phyloP scores from a whole-genome alignment of 352 stramenopile genomes.

The Phytophthora parvispora region DNA sequence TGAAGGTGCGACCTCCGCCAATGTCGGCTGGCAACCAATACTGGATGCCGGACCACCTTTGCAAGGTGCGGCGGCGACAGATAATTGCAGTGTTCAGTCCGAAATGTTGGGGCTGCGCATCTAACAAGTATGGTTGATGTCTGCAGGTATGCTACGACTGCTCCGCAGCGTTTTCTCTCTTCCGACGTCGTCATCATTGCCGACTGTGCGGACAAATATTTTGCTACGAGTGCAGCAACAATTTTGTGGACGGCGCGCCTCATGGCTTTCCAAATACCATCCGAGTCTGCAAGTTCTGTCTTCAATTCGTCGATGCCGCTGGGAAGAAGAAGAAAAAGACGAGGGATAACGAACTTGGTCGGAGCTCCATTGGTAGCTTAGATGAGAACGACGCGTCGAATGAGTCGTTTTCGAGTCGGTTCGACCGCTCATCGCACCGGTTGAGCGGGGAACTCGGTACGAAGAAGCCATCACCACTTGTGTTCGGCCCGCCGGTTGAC shows the following conservation, averaged over 20 bases:
- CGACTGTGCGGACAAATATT: constrained; percentile 90
- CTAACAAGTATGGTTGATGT: neutral
- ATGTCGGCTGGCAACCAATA: constrained; percentile 68
- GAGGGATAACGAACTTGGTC: constrained; percentile 19
- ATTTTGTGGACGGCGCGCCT: constrained; percentile 71
- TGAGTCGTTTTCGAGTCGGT: constrained; percentile 21
- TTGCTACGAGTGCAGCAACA: constrained; percentile 85
- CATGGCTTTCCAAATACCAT: constrained; percentile 67
- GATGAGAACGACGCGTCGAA: constrained; percentile 29
- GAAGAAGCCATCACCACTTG: constrained; percentile 45
- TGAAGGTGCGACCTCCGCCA: constrained; percentile 41
- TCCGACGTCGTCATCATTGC: constrained; percentile 87
- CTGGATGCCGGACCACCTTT: constrained; percentile 90
- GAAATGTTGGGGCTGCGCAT: neutral
- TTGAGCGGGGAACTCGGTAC: constrained; percentile 18
- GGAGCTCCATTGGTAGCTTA: constrained; percentile 26
- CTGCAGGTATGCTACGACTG: constrained; percentile 90
- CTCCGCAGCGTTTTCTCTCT: constrained; percentile 82
- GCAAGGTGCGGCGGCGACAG: constrained; percentile 58
- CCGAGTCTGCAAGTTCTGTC: constrained; percentile 86
- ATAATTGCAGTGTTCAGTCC: neutral
- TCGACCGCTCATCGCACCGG: constrained; percentile 33
- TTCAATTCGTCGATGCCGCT: constrained; percentile 53
- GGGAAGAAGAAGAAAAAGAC: constrained; percentile 38
- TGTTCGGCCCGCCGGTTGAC: constrained; percentile 42